Evolutionary conservation across 2,329 filamentous ascomycete species (phyloP).

Genomic region (Purpureocillium takamizusanense): DNA sequence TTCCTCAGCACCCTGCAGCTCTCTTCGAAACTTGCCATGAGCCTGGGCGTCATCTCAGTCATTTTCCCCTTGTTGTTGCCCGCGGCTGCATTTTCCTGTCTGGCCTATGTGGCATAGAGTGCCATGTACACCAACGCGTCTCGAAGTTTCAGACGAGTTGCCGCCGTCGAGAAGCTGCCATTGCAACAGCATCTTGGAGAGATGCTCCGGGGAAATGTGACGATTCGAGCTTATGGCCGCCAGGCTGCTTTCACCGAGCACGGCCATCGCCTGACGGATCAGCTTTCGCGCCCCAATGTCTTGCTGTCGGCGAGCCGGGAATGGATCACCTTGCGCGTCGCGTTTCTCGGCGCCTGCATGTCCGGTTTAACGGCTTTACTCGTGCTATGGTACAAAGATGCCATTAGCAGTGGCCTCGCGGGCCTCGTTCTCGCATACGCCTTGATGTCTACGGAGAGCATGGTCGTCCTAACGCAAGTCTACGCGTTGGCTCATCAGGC

Average conservation of each 20-base stretch:
- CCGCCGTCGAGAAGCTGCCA: background rate
- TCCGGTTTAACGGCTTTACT: background rate
- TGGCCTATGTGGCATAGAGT: background rate
- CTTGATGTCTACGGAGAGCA: background rate
- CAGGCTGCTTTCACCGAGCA: background rate
- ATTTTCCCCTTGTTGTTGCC: background rate
- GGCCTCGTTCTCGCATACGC: background rate
- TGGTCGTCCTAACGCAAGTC: background rate
- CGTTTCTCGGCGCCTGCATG: background rate
- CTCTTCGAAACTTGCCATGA: background rate
- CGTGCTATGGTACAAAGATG: background rate
- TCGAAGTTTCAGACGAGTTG: background rate
- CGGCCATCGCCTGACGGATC: background rate
- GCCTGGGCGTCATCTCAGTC: background rate
- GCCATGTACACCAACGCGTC: background rate
- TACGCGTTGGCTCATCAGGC: background rate
- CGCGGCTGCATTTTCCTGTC: background rate
- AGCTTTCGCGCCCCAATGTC: background rate
- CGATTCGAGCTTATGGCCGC: conserved; percentile 1
- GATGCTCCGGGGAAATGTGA: background rate
- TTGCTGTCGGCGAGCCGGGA: background rate
- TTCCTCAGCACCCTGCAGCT: background rate
- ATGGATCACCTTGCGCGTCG: background rate
- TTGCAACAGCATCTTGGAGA: background rate
- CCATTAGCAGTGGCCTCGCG: background rate